These are phyloP conservation scores for Teratosphaeria nubilosa DNA, from an alignment of 2,329 filamentous ascomycete species.

Conservation along the genomic window DNA sequence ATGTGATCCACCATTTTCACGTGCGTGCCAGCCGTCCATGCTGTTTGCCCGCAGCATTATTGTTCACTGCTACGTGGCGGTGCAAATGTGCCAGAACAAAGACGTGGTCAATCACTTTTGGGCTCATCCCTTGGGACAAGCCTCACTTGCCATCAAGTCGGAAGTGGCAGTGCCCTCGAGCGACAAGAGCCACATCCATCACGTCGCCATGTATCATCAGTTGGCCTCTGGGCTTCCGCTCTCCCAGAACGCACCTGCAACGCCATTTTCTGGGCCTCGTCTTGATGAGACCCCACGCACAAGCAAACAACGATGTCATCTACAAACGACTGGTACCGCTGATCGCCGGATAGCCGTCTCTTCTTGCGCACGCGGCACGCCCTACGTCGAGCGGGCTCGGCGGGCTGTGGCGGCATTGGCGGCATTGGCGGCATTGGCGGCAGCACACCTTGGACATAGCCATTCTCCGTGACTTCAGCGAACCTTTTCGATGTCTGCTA, in stretches of 20 bases:
- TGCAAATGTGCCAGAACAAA: neutral
- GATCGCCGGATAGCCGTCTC: neutral
- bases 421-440: too few relatives aligned
- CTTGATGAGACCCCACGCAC: neutral
- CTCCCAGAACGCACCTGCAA: neutral
- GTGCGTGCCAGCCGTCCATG: neutral
- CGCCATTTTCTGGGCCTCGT: neutral
- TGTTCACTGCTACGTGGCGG: neutral
- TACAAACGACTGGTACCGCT: neutral
- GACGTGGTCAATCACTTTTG: neutral
- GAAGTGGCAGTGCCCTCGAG: neutral
- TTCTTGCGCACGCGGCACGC: neutral
- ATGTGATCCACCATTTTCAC: neutral
- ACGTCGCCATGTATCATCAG: neutral
- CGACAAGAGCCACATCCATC: neutral
- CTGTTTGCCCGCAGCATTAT: neutral
- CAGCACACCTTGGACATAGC: too few relatives aligned
- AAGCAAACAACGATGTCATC: neutral
- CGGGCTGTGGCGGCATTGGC: too few relatives aligned
- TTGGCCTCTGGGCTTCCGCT: neutral
- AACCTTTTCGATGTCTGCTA: too few relatives aligned
- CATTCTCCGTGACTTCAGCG: too few relatives aligned
- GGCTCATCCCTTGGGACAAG: neutral
- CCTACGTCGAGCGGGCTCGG: neutral
- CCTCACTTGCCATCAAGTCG: neutral